Conservation (phyloP, 345 rosid genomes). For the Viola odorata region DNA sequence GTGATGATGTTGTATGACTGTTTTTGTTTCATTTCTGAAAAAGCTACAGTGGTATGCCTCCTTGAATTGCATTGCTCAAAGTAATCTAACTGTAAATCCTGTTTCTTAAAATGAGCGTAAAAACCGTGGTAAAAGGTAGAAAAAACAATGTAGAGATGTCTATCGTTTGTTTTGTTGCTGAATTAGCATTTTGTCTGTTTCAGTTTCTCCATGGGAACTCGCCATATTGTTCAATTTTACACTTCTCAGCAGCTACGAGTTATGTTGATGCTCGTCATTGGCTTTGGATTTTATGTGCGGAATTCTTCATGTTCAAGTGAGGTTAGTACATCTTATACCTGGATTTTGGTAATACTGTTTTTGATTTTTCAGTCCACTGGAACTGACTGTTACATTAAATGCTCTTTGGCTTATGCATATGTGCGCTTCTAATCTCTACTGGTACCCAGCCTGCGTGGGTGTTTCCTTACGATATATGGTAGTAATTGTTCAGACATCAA, state of each 20-base stretch:
- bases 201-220: slow-evolving; percentile 25
- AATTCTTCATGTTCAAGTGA: slow-evolving; percentile 18
- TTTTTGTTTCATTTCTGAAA: too few species aligned
- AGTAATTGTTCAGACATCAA: too few species aligned
- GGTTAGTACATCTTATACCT: slow-evolving; percentile 12
- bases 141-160: too few species aligned
- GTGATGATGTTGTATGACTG: too few species aligned
- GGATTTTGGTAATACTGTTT: neutral
- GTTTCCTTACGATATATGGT: neutral
- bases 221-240: neutral
- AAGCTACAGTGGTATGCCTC: too few species aligned
- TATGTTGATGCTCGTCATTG: slow-evolving; percentile 18
- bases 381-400: neutral
- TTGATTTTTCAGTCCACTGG: neutral
- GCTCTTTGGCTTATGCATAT: neutral
- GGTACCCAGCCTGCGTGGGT: neutral
- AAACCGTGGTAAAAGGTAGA: too few species aligned
- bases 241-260: slow-evolving; percentile 12
- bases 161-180: too few species aligned
- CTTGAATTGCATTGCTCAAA: too few species aligned
- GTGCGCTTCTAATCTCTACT: neutral
- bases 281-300: slow-evolving; percentile 9
- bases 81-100: too few species aligned
- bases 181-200: neutral
- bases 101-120: too few species aligned